Conservation (phyloP, 148 eudicot genomes). For the Arbutus unedo region DNA sequence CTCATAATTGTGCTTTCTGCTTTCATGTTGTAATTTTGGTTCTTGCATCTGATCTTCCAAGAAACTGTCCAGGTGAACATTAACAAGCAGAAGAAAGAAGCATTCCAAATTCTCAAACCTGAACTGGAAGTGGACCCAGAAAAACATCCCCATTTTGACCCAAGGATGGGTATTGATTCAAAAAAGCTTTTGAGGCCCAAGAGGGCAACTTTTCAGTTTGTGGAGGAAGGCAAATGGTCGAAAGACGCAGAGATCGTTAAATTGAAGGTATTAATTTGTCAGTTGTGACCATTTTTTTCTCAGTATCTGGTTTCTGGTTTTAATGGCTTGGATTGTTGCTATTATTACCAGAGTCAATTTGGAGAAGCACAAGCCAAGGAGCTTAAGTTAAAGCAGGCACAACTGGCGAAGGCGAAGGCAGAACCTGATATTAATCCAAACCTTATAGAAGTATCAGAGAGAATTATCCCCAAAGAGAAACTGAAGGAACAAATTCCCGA, state of each 20-base stretch:
- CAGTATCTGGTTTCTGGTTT: not conserved
- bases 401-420: constrained; percentile 90
- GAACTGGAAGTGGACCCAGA: constrained; percentile 91
- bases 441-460: constrained; percentile 86
- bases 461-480: constrained; percentile 75
- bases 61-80: constrained; percentile 68
- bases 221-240: constrained; percentile 99
- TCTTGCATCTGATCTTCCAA: constrained; percentile 14
- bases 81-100: constrained; percentile 95
- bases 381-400: constrained; percentile 85
- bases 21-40: constrained; percentile 3
- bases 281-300: not conserved
- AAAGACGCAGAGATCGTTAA: constrained; percentile 87
- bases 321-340: constrained; percentile 15
- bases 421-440: constrained; percentile 98
- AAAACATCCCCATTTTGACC: constrained; percentile 81
- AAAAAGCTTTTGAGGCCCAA: constrained; percentile 87
- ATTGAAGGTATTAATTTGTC: constrained; percentile 58
- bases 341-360: constrained; percentile 70
- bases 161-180: constrained; percentile 85
- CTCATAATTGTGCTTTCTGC: not conserved
- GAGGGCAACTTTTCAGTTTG: constrained; percentile 80
- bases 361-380: constrained; percentile 98
- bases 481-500: constrained; percentile 84
- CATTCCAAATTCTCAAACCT: constrained; percentile 92